Percentiles rank a stretch among this genome's conserved stretches.
Evolutionary conservation across 352 stramenopile genomes (phyloP).

Genomic region (Phytopythium delawarense): DNA sequence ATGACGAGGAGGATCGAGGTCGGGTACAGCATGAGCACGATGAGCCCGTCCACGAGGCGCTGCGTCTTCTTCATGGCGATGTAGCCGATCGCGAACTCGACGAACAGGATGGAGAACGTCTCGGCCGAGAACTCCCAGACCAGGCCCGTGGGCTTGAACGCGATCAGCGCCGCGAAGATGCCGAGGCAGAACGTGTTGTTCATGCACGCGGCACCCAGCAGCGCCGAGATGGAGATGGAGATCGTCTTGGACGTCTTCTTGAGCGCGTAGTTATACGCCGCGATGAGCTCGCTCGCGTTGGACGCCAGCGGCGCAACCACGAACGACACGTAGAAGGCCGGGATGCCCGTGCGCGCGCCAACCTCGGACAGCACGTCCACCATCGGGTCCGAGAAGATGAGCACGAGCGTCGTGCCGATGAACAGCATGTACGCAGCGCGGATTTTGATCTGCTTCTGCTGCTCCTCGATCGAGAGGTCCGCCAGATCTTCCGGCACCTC

Average conservation of each 20-base stretch:
- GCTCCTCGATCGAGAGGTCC: conserved; percentile 91
- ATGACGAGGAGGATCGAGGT: conserved; percentile 91
- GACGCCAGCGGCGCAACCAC: conserved; percentile 95
- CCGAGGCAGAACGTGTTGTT: conserved; percentile 99
- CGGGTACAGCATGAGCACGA: conserved; percentile 92
- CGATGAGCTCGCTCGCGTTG: conserved; percentile 98
- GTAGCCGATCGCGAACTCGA: conserved; percentile 88
- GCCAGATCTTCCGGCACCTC: conserved; percentile 94
- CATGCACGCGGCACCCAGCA: conserved; percentile 96
- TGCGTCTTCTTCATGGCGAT: conserved; percentile 87
- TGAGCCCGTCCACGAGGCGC: conserved; percentile 72
- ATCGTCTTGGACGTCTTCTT: conserved; percentile 99
- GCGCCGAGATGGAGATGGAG: conserved; percentile 91
- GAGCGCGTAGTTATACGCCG: conserved; percentile 95
- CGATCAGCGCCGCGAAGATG: conserved; percentile 97
- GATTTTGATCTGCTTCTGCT: conserved; percentile 95
- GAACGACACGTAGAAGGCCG: conserved; percentile 98
- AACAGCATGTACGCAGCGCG: conserved; percentile 92
- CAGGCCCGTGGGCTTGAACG: conserved; percentile 87
- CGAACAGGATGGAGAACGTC: conserved; percentile 95
- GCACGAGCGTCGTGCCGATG: conserved; percentile 92
- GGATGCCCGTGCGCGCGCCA: conserved; percentile 85
- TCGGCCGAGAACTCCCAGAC: conserved; percentile 98
- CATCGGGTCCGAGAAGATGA: conserved; percentile 97
- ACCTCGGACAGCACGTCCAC: conserved; percentile 96